Conservation (phyloP, 306 rosid genomes). For the Corylus avellana region DNA sequence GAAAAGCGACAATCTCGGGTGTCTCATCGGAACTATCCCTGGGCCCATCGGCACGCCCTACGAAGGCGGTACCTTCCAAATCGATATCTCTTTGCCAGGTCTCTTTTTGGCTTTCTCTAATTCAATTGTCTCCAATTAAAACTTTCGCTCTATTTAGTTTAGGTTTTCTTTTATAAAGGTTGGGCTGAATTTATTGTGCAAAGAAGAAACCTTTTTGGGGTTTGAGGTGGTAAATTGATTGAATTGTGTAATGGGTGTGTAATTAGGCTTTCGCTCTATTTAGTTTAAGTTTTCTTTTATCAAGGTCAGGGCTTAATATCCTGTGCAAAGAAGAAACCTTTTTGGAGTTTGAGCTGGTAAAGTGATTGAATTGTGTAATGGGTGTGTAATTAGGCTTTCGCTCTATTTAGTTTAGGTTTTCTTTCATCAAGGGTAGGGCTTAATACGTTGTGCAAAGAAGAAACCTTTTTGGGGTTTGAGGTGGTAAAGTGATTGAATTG, state of each 20-base stretch:
- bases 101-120: neutral
- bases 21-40: constrained; percentile 76
- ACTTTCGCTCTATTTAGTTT: neutral
- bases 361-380: neutral
- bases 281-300: neutral
- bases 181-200: neutral
- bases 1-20: constrained; percentile 60
- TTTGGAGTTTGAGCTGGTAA: neutral
- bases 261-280: no score
- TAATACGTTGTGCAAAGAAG: neutral
- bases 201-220: neutral
- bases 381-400: neutral
- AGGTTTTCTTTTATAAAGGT: neutral
- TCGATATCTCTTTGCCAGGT: constrained; percentile 93
- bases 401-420: neutral
- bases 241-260: neutral
- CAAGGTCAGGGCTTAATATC: neutral
- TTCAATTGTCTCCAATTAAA: neutral
- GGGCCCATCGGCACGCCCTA: constrained; percentile 88
- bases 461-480: neutral
- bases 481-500: neutral
- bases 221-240: neutral
- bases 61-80: constrained; percentile 87
- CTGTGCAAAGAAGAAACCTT: neutral
- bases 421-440: neutral